These are phyloP conservation scores for Chlorophyllum brunneum DNA, from an alignment of 768 basidiomycete species.

Conservation along the genomic window DNA sequence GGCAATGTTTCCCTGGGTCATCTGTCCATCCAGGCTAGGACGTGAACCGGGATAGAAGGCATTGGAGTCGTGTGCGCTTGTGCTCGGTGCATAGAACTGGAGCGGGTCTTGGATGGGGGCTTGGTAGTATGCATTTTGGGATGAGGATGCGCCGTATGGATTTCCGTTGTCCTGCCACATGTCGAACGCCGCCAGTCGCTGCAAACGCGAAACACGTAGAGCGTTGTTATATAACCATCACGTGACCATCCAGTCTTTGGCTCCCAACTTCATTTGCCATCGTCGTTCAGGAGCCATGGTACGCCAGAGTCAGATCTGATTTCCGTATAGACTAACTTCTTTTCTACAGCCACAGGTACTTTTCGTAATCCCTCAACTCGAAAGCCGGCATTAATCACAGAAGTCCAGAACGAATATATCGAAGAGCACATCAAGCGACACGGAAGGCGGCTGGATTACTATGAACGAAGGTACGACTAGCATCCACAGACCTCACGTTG, in stretches of 20 bases:
- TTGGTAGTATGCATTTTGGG: conserved; percentile 57
- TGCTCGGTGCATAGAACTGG: conserved; percentile 71
- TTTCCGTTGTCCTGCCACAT: conserved; percentile 79
- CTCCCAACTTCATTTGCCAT: conserved; percentile 24
- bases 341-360: conserved; percentile 62
- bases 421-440: conserved; percentile 98
- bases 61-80: conserved; percentile 42
- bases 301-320: conserved; percentile 16
- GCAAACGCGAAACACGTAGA: conserved; percentile 13
- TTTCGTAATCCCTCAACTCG: background rate
- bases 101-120: conserved; percentile 57
- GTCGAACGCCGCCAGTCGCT: background rate
- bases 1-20: conserved; percentile 32
- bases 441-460: conserved; percentile 93
- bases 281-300: conserved; percentile 38
- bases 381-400: background rate
- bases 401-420: conserved; percentile 95
- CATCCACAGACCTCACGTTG: conserved; percentile 6
- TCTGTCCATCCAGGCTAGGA: conserved; percentile 73
- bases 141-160: conserved; percentile 57
- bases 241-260: conserved; percentile 28
- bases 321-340: conserved; percentile 16
- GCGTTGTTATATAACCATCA: conserved; percentile 19
- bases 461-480: conserved; percentile 80
- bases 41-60: conserved; percentile 64